Conservation (phyloP, 306 rosid species). For the Phaseolus lunatus region DNA sequence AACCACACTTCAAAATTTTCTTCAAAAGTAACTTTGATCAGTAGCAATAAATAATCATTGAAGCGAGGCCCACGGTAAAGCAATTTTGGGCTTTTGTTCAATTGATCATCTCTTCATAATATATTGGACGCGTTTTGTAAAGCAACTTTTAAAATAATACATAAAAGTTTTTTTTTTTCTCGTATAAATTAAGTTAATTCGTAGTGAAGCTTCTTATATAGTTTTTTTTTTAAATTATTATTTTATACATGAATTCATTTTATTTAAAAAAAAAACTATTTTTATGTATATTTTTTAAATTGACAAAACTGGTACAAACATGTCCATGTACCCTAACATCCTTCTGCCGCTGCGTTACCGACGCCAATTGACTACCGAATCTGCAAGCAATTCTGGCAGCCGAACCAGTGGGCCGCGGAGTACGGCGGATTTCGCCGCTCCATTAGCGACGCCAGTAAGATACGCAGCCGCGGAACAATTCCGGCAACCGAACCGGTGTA, state of each 20-base stretch:
- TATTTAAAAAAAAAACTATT: too few relatives aligned
- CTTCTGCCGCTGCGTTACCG: conserved; percentile 46
- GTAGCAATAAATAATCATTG: conserved; percentile 43
- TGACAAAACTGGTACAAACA: too few relatives aligned
- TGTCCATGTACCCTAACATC: conserved; percentile 6
- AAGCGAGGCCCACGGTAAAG: conserved; percentile 36
- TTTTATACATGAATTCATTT: too few relatives aligned
- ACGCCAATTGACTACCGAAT: conserved; percentile 26
- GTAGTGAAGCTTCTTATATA: too few relatives aligned
- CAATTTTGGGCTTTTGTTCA: conserved; percentile 48
- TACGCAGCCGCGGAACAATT: conserved; percentile 41
- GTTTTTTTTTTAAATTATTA: too few relatives aligned
- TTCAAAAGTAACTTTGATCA: conserved; percentile 21
- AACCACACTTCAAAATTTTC: neutral
- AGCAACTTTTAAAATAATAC: too few relatives aligned
- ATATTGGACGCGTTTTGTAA: too few relatives aligned
- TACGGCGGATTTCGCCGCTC: conserved; percentile 16
- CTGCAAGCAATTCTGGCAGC: conserved; percentile 39
- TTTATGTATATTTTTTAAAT: too few relatives aligned
- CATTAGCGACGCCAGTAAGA: conserved; percentile 26
- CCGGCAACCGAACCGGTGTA: conserved; percentile 26
- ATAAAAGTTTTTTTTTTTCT: too few relatives aligned
- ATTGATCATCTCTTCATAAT: neutral
- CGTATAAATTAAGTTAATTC: too few relatives aligned
- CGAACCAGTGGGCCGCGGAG: conserved; percentile 39